Conservation (phyloP, 2,329 filamentous ascomycete genomes). For the Verticillium tricorpus region DNA sequence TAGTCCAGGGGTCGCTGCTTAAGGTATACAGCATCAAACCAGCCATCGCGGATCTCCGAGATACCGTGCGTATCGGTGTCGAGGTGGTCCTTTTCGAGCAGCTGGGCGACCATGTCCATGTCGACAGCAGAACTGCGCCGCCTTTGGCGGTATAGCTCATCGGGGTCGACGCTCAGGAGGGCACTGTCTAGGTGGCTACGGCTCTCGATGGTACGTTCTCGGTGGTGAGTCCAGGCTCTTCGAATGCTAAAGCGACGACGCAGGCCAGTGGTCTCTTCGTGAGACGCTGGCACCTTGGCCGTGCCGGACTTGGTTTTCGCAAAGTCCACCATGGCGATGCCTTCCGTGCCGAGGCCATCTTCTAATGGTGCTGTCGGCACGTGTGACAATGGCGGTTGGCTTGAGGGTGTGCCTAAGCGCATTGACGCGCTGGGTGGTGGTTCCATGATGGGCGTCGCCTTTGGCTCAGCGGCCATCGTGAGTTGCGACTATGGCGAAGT, state of each 20-base stretch:
- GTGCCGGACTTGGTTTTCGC: neutral
- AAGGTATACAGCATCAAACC: slow-evolving; percentile 44
- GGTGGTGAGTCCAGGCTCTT: slow-evolving; percentile 1
- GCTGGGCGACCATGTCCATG: slow-evolving; percentile 27
- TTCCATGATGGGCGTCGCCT: neutral
- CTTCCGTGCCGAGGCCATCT: neutral
- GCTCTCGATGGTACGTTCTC: neutral
- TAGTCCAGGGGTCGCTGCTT: slow-evolving; percentile 32
- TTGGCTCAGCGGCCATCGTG: neutral
- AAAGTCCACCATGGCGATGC: slow-evolving; percentile 1
- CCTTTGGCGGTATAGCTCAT: neutral
- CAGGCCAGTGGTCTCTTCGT: neutral
- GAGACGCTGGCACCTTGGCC: neutral
- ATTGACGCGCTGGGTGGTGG: neutral
- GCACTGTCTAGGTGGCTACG: neutral
- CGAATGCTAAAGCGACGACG: neutral
- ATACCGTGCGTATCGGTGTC: slow-evolving; percentile 37
- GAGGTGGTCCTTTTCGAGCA: slow-evolving; percentile 27
- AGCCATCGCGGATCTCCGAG: slow-evolving; percentile 38
- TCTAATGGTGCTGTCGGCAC: neutral
- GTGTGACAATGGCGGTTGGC: neutral
- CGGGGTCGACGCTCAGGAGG: neutral
- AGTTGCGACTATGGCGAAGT: neutral
- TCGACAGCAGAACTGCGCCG: neutral
- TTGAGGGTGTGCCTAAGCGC: neutral